Evolutionary conservation across 441 rosid genomes (phyloP).

Genomic region (Biscutella auriculata): DNA sequence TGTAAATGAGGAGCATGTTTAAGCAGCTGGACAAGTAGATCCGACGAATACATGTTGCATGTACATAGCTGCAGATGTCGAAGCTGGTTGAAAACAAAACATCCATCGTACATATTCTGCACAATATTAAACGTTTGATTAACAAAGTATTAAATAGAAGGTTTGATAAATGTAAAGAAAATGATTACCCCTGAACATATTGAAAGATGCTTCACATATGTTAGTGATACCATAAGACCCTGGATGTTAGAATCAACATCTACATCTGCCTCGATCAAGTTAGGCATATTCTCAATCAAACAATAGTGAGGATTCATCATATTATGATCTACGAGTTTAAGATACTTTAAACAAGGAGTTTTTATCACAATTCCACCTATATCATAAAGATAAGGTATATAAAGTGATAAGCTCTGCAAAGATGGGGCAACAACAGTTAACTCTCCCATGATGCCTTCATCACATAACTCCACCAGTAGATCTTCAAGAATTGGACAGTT

Average conservation of each 20-base stretch:
- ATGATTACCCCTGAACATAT: not conserved
- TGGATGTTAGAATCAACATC: not conserved
- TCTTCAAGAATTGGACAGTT: slow-evolving; percentile 4
- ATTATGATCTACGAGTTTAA: not conserved
- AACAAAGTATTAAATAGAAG: not conserved
- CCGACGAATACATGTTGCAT: not conserved
- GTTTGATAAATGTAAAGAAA: not conserved
- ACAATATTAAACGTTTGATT: not conserved
- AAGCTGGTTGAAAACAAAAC: slow-evolving; percentile 3
- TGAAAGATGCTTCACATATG: not conserved
- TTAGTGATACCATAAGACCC: not conserved
- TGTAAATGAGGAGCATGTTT: not conserved
- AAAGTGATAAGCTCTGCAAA: slow-evolving; percentile 3
- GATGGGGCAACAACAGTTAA: not conserved
- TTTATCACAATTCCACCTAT: not conserved
- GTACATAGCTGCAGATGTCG: not conserved
- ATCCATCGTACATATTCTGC: not conserved
- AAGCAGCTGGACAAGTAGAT: not conserved
- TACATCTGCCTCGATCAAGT: not conserved
- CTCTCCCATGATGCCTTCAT: fast-evolving
- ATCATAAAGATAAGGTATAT: fast-evolving
- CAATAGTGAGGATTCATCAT: not conserved
- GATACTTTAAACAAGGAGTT: slow-evolving; percentile 1
- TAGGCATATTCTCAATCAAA: slow-evolving; percentile 3
- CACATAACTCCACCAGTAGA: not conserved